Percentiles rank a stretch among this genome's conserved stretches.
Evolutionary conservation across 805 yeast genomes (phyloP).

Genomic region (Candida succiphila): DNA sequence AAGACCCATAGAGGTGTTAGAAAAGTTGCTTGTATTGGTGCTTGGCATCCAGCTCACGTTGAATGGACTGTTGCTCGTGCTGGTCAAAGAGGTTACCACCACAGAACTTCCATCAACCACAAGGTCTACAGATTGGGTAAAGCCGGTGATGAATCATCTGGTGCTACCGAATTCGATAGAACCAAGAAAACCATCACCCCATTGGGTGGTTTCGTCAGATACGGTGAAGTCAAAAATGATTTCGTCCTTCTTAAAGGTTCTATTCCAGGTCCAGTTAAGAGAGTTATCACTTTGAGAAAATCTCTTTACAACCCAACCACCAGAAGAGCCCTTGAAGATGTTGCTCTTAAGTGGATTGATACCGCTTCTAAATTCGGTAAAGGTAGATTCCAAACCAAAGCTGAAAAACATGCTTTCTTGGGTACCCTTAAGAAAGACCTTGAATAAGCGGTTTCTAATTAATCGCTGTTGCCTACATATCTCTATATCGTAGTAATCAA

Average conservation of each 20-base stretch:
- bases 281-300: constrained; percentile 98
- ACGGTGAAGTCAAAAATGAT: constrained; percentile 97
- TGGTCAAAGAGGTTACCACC: constrained; percentile 99
- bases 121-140: constrained; percentile 99
- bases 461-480: too few species aligned
- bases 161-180: constrained; percentile 97
- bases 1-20: constrained; percentile 99
- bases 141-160: constrained; percentile 90
- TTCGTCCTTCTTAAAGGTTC: constrained; percentile 97
- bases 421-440: constrained; percentile 99
- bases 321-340: constrained; percentile 95
- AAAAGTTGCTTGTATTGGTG: constrained; percentile 99
- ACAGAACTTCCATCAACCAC: constrained; percentile 99
- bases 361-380: constrained; percentile 99
- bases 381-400: constrained; percentile 99
- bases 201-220: constrained; percentile 99
- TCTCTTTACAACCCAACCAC: constrained; percentile 95
- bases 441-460: constrained; percentile 19
- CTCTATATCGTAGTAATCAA: too few species aligned
- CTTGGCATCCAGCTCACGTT: constrained; percentile 99
- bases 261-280: constrained; percentile 99
- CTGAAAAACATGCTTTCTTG: constrained; percentile 99
- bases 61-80: constrained; percentile 99
- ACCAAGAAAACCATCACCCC: constrained; percentile 99
- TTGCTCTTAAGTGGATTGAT: constrained; percentile 98